Base-by-base conservation (phyloP, 345 rosid species). In the Angophora floribunda region DNA sequence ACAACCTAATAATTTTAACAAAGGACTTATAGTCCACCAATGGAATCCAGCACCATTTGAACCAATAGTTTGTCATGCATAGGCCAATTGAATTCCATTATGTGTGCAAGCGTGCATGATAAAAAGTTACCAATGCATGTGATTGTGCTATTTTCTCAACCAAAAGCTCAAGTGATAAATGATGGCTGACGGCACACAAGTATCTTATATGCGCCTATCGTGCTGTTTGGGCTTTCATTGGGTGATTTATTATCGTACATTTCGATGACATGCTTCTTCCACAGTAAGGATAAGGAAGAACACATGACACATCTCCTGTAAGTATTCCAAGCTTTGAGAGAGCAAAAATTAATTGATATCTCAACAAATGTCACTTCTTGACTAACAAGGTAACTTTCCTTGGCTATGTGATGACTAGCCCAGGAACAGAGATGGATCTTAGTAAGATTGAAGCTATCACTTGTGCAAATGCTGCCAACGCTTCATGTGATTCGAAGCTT, bases 61-160 rank as follows among this genome's bases (percentile, higher is more conserved):
- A 52, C 24, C 24, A 52, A 19, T 3, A 17, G 0, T 16, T 7
- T 14, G 1, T 19, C 57, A 52, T 3, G 57, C 0, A 0, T 17
- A 52, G 24, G 57, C 57, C 57, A 52, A 52, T 7, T 52, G 57
- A 7, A 52, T 3, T 17, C 24, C 57, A 52, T 7, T 7, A 16
- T 17, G 24, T 19, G 22, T 17, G 24, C 57, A 19, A 52, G 57
- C 22, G 24, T 52, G 57, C 57, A 52, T 17, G 24, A 52, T 17
- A 52, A 0, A n/a, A 17, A 6, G 9, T 17, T 52, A 1, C 9
- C 0, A 0, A 7, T 17, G 16, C 24, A 52, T 7, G 57, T 52
- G 24, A 52, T 16, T 7, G 9, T 7, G 57, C 24, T 0, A 52
- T 19, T 17, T 52, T 7, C 57, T 52, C 9, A 0, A 52, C 57